phyloP scores from a whole-genome alignment of 2,329 filamentous ascomycete species.

The Zymoseptoria crescenta region DNA sequence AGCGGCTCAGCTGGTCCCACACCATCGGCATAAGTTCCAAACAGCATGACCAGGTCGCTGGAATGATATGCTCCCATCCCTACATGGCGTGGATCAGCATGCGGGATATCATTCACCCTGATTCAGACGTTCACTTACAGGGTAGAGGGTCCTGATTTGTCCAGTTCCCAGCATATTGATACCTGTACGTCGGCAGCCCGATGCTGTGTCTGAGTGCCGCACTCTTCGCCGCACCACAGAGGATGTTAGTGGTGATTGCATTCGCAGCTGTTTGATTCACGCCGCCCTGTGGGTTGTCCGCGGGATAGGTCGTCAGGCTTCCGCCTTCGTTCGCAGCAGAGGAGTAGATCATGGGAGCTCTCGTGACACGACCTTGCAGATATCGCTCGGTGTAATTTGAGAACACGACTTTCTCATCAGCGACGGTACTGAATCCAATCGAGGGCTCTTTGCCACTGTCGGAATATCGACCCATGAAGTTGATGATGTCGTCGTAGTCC shows the following conservation, averaged over 20 bases:
- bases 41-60: conserved; percentile 30
- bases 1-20: conserved; percentile 24
- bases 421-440: conserved; percentile 6
- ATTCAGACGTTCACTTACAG: not conserved
- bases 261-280: not conserved
- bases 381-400: conserved; percentile 25
- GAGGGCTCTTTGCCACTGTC: conserved; percentile 23
- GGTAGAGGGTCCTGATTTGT: conserved; percentile 13
- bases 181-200: conserved; percentile 30
- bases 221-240: not conserved
- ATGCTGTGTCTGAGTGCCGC: conserved; percentile 16
- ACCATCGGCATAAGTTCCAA: conserved; percentile 29
- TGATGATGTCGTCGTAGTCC: conserved; percentile 21
- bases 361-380: conserved; percentile 23
- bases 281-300: not conserved
- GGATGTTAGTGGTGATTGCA: too few relatives aligned
- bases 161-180: conserved; percentile 28
- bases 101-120: not conserved
- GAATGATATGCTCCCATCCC: conserved; percentile 32
- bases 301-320: not conserved
- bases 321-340: conserved; percentile 26
- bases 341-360: conserved; percentile 29
- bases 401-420: conserved; percentile 1
- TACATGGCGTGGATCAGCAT: not conserved
- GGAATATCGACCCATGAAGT: conserved; percentile 27